Evolutionary conservation across 2,329 filamentous ascomycete genomes (phyloP).

Genomic region (Hypoxylon sp.): DNA sequence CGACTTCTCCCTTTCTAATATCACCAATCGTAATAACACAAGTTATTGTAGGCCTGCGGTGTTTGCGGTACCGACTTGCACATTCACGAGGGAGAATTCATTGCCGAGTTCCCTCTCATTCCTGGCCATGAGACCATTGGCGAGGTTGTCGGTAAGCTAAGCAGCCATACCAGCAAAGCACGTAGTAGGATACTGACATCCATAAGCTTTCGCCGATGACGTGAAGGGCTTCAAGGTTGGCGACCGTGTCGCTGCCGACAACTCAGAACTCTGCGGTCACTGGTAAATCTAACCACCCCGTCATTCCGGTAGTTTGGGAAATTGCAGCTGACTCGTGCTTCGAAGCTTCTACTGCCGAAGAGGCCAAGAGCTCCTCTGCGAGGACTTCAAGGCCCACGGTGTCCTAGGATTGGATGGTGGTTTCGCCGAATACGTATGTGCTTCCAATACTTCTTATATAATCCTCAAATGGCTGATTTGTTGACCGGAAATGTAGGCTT

Average conservation of each 20-base stretch:
- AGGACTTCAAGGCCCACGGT: conserved; percentile 75
- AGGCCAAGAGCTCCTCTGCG: conserved; percentile 75
- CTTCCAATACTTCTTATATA: conserved; percentile 59
- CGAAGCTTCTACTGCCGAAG: conserved; percentile 74
- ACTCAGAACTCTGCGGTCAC: conserved; percentile 75
- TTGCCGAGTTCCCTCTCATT: conserved; percentile 72
- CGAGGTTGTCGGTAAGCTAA: conserved; percentile 63
- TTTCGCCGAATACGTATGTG: conserved; percentile 73
- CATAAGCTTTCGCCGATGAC: conserved; percentile 54
- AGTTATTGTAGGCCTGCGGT: conserved; percentile 48
- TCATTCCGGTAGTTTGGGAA: neutral
- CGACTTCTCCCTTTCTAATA: neutral
- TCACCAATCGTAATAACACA: conserved; percentile 31
- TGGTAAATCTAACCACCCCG: conserved; percentile 55
- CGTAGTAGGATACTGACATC: conserved; percentile 23
- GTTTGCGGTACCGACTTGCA: conserved; percentile 59
- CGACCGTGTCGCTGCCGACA: conserved; percentile 73
- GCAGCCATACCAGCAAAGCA: conserved; percentile 57
- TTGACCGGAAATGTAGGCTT: conserved; percentile 49
- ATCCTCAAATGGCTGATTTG: conserved; percentile 40
- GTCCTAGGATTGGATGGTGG: conserved; percentile 74
- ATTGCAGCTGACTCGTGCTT: conserved; percentile 26
- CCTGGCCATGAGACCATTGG: conserved; percentile 77
- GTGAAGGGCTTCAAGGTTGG: conserved; percentile 71
- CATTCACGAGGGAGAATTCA: conserved; percentile 77